A percentile compares a stretch with the other conserved stretches of the same genome.
Evolutionary conservation across 2,329 filamentous ascomycete genomes (phyloP).

Genomic region (Cladosporium colombiae): DNA sequence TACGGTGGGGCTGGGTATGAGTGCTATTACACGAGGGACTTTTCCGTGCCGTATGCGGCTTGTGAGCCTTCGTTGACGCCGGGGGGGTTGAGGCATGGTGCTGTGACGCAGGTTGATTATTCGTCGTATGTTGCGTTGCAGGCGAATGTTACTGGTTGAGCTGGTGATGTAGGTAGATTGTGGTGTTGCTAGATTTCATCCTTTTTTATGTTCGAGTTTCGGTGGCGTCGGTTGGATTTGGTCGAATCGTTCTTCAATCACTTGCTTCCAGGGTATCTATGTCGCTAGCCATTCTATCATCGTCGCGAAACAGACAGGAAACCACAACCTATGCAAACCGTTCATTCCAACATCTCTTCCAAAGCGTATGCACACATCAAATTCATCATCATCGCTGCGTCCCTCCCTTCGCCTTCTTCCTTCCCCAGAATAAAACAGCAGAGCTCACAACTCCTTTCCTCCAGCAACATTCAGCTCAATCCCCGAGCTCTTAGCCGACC

Average conservation of each 20-base stretch:
- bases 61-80: constrained; percentile 1
- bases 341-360: not conserved
- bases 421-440: not conserved
- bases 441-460: constrained; percentile 12
- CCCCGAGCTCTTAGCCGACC: constrained; percentile 26
- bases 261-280: constrained; percentile 11
- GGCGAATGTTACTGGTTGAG: not conserved
- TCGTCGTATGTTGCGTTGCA: constrained; percentile 1
- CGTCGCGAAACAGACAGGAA: constrained; percentile 2
- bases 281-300: constrained; percentile 15
- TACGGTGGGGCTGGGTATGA: constrained; percentile 1
- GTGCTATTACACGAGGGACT: not conserved
- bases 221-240: too few relatives aligned
- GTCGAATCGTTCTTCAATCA: not conserved
- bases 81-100: not conserved
- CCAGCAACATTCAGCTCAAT: constrained; percentile 23
- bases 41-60: not conserved
- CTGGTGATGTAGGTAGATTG: not conserved
- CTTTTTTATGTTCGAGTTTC: too few relatives aligned
- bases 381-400: not conserved
- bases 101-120: not conserved
- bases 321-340: not conserved
- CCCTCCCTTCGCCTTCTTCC: not conserved
- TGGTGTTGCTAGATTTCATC: not conserved
- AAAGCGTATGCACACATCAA: constrained; percentile 1